These are phyloP conservation scores for Dictyophora rubrovolvata DNA, from an alignment of 768 basidiomycete species.

Conservation along the genomic window DNA sequence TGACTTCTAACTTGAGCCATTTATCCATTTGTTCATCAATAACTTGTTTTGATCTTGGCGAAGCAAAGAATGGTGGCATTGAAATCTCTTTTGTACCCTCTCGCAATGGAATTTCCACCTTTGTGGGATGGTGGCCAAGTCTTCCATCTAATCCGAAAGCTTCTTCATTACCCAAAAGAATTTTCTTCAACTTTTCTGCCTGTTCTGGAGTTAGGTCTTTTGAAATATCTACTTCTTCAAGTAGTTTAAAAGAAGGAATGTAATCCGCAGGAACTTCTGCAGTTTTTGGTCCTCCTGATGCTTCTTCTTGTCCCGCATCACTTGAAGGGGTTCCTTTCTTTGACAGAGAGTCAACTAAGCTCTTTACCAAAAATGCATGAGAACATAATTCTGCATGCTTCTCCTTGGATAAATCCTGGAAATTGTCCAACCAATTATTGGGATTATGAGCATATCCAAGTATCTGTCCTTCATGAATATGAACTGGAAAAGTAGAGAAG, in stretches of 20 bases:
- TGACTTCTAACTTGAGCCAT: too few relatives aligned
- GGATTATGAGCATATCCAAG: not conserved
- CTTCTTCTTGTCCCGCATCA: not conserved
- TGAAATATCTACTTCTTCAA: not conserved
- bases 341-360: not conserved
- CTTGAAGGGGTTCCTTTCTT: not conserved
- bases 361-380: not conserved
- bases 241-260: not conserved
- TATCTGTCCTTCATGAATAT: not conserved
- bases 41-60: too few relatives aligned
- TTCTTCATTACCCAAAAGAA: not conserved
- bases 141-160: not conserved
- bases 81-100: too few relatives aligned
- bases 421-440: too few relatives aligned
- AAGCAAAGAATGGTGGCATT: too few relatives aligned
- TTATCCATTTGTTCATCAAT: too few relatives aligned
- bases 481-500: not conserved
- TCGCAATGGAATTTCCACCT: too few relatives aligned
- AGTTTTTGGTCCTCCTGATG: not conserved
- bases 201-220: not conserved
- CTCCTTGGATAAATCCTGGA: too few relatives aligned
- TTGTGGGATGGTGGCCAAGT: too few relatives aligned
- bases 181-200: not conserved
- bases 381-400: not conserved
- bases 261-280: not conserved